Conservation (phyloP, 208 protist genomes). For the Phytomonas francai region DNA sequence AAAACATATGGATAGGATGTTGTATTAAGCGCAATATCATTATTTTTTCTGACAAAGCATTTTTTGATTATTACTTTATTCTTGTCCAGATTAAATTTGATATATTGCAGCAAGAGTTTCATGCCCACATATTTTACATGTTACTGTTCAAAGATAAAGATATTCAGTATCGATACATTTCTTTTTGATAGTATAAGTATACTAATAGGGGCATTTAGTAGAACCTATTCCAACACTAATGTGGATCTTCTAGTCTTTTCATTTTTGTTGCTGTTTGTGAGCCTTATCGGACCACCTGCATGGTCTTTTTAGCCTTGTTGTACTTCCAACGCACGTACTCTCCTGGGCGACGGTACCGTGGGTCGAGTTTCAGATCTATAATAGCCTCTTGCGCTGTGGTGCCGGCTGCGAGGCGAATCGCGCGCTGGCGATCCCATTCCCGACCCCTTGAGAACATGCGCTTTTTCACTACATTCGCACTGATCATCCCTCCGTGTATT, state of each 20-base stretch:
- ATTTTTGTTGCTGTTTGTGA: background rate
- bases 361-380: conserved; percentile 51
- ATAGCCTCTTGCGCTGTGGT: conserved; percentile 64
- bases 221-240: background rate
- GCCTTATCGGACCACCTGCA: background rate
- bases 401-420: conserved; percentile 42
- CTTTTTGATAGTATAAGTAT: background rate
- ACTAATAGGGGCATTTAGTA: background rate
- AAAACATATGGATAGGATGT: background rate
- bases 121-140: background rate
- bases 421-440: conserved; percentile 78
- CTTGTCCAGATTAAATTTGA: background rate
- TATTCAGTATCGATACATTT: background rate
- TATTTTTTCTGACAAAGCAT: background rate
- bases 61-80: background rate
- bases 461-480: background rate
- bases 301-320: background rate
- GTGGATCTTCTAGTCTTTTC: background rate
- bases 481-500: background rate
- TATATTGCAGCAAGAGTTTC: background rate
- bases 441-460: conserved; percentile 43
- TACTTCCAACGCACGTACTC: conserved; percentile 24
- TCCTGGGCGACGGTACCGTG: conserved; percentile 59
- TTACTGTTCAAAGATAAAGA: background rate
- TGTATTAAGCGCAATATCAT: background rate